phyloP scores from a whole-genome alignment of 441 rosid genomes.

The Pelargonium citronellum region DNA sequence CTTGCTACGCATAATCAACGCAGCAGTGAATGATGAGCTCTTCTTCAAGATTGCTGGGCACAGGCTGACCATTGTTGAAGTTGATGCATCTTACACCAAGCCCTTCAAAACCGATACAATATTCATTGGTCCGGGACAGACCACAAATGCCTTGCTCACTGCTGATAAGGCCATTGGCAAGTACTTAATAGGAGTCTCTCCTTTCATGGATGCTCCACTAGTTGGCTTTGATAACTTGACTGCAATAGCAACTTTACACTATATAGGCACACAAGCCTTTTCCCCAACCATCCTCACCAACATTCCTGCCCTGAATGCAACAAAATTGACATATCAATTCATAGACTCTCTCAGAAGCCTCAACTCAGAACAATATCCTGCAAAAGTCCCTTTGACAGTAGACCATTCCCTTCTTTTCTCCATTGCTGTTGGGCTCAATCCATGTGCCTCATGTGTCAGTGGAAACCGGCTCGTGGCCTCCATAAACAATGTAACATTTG shows the following conservation, averaged over 20 bases:
- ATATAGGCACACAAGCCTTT: conserved; percentile 46
- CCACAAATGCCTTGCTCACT: conserved; percentile 69
- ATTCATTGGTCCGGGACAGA: conserved; percentile 77
- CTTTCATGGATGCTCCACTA: conserved; percentile 71
- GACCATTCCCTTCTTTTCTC: conserved; percentile 69
- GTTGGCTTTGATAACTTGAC: conserved; percentile 65
- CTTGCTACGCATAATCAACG: conserved; percentile 70
- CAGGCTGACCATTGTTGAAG: conserved; percentile 74
- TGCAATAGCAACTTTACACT: conserved; percentile 64
- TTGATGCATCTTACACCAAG: conserved; percentile 78
- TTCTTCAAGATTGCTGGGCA: conserved; percentile 91
- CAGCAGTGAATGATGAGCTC: conserved; percentile 94
- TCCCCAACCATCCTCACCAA: conserved; percentile 38
- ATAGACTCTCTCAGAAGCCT: conserved; percentile 55
- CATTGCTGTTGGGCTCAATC: conserved; percentile 60
- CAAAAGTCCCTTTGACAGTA: conserved; percentile 52
- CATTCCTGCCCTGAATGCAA: conserved; percentile 75
- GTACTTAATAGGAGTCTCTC: conserved; percentile 61
- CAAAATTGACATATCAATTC: conserved; percentile 51
- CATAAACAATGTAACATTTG: conserved; percentile 72
- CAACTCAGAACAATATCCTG: conserved; percentile 63
- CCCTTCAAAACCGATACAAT: conserved; percentile 61
- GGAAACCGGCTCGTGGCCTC: conserved; percentile 72
- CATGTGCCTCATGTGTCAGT: conserved; percentile 63
- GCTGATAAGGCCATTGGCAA: conserved; percentile 47